phyloP scores from a whole-genome alignment of 2,329 filamentous ascomycete species.

The Pyricularia grisea region DNA sequence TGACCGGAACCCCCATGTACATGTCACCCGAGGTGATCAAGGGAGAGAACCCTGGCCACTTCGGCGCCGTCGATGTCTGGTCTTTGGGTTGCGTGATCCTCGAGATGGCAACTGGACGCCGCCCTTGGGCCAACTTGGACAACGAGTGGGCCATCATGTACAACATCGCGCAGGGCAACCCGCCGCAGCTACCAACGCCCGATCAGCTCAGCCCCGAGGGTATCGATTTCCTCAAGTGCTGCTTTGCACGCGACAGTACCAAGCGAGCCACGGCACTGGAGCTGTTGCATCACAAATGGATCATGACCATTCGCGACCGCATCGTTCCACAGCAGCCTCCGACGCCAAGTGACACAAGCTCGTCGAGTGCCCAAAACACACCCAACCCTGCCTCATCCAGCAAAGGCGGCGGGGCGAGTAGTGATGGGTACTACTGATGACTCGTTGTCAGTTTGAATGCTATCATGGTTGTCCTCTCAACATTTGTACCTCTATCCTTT shows the following conservation, averaged over 20 bases:
- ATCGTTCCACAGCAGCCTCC: constrained; percentile 46
- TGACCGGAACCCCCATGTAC: constrained; percentile 99
- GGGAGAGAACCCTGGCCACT: constrained; percentile 69
- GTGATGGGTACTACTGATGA: constrained; percentile 24
- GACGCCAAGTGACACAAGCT: constrained; percentile 47
- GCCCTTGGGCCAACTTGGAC: constrained; percentile 91
- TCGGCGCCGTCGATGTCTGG: constrained; percentile 90
- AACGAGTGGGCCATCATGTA: constrained; percentile 99
- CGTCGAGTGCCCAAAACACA: constrained; percentile 29
- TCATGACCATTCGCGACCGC: constrained; percentile 54
- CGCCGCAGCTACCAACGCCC: constrained; percentile 68
- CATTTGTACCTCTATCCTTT: not conserved
- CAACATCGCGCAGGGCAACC: constrained; percentile 96
- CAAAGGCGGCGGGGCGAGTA: constrained; percentile 15
- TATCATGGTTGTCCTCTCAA: not conserved
- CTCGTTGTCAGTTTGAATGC: not conserved
- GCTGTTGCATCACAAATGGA: constrained; percentile 90
- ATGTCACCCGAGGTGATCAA: constrained; percentile 99
- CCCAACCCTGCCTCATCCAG: constrained; percentile 20
- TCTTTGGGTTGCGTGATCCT: constrained; percentile 93
- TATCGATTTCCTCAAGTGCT: constrained; percentile 79
- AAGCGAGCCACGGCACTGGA: constrained; percentile 77
- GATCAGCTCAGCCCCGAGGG: constrained; percentile 81
- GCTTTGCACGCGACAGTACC: constrained; percentile 77
- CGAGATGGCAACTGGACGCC: constrained; percentile 91